These are phyloP conservation scores for Capsicum chinense DNA, from an alignment of 257 asterid species.

Conservation along the genomic window DNA sequence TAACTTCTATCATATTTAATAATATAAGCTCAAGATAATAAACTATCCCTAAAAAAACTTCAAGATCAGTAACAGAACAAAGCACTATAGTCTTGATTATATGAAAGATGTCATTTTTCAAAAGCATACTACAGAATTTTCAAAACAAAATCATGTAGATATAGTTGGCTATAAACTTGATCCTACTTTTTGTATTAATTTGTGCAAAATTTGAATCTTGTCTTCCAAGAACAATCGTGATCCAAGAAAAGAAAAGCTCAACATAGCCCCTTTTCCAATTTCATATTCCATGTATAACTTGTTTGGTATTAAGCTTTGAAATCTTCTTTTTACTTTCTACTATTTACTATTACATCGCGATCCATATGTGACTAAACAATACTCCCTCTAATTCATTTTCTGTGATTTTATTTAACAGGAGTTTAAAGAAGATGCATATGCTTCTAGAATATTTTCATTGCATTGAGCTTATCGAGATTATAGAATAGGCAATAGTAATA, in stretches of 20 bases:
- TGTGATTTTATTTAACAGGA: not conserved
- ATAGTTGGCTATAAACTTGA: not conserved
- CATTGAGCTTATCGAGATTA: no score
- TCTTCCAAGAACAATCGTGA: not conserved
- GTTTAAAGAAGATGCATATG: not conserved
- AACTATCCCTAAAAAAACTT: no score
- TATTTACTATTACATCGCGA: not conserved
- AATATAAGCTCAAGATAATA: no score
- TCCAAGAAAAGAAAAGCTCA: not conserved
- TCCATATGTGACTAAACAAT: not conserved
- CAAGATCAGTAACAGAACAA: no score
- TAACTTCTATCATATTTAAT: no score
- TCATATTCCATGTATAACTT: not conserved
- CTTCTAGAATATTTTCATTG: no score
- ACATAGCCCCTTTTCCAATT: not conserved
- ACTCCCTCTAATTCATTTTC: not conserved
- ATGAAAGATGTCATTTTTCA: not conserved
- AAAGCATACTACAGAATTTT: not conserved
- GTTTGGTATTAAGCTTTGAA: not conserved
- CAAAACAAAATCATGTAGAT: not conserved
- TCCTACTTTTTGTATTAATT: not conserved
- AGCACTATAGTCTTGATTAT: not conserved
- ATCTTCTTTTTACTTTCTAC: not conserved
- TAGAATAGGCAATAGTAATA: no score
- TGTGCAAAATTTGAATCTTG: conserved; percentile 4